Percentiles rank a stretch among this genome's conserved stretches.
These are phyloP conservation scores for Xylaria hypoxylon DNA, from an alignment of 2,329 filamentous ascomycete genomes.

Conservation along the genomic window DNA sequence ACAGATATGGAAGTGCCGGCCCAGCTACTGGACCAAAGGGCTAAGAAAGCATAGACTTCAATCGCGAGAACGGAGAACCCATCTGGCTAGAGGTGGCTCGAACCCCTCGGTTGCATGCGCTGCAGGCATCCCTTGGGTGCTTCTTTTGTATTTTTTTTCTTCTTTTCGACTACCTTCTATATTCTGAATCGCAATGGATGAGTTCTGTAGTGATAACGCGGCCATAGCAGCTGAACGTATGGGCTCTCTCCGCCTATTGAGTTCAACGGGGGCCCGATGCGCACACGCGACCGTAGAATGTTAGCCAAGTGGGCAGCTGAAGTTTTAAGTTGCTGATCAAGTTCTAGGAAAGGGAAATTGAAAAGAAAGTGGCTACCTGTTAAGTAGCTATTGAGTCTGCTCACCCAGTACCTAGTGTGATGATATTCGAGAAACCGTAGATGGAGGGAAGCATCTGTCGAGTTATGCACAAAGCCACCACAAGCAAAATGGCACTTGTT, in stretches of 20 bases:
- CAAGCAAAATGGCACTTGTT: conserved; percentile 11
- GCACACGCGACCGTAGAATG: conserved; percentile 27
- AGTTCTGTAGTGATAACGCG: conserved; percentile 33
- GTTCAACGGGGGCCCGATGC: conserved; percentile 13
- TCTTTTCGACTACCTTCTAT: conserved; percentile 44
- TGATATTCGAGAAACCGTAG: not conserved
- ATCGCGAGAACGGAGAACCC: conserved; percentile 20
- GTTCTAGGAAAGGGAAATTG: conserved; percentile 6
- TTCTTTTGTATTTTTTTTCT: conserved; percentile 41
- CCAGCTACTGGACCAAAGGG: conserved; percentile 13
- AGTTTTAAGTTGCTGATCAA: conserved; percentile 8
- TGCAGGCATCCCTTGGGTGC: conserved; percentile 30
- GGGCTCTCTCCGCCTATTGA: conserved; percentile 5
- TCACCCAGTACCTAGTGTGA: conserved; percentile 8
- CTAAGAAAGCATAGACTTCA: conserved; percentile 22
- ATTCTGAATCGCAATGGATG: conserved; percentile 42
- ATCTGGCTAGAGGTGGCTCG: conserved; percentile 26
- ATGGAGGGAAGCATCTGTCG: conserved; percentile 3
- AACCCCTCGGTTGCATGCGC: conserved; percentile 20
- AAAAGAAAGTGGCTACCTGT: conserved; percentile 13
- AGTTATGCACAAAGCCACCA: conserved; percentile 12
- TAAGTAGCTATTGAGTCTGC: not conserved
- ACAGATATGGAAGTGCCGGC: conserved; percentile 5
- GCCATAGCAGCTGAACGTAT: conserved; percentile 18
- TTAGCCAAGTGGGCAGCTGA: conserved; percentile 18